phyloP scores from a whole-genome alignment of 2,329 filamentous ascomycete species.

The Neofusicoccum umdonicola region DNA sequence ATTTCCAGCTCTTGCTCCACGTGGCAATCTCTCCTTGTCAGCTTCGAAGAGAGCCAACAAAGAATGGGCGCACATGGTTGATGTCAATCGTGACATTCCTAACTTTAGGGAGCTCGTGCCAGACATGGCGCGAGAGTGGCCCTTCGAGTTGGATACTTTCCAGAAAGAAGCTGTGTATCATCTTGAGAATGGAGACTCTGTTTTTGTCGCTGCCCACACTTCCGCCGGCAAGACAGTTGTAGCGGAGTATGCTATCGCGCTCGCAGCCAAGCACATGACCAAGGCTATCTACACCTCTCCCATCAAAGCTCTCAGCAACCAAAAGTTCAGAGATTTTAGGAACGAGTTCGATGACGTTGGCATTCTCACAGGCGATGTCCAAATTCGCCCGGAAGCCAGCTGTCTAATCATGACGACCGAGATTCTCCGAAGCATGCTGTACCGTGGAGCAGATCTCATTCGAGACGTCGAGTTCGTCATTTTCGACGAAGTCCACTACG shows the following conservation, averaged over 20 bases:
- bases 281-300: conserved; percentile 99
- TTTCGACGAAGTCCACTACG: conserved; percentile 98
- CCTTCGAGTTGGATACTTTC: conserved; percentile 95
- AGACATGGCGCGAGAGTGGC: conserved; percentile 94
- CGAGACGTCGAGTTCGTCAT: conserved; percentile 98
- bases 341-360: conserved; percentile 91
- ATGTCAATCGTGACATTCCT: conserved; percentile 87
- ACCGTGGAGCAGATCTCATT: conserved; percentile 91
- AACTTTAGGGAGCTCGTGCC: conserved; percentile 93
- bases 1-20: conserved; percentile 86
- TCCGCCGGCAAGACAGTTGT: conserved; percentile 98
- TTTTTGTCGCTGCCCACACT: conserved; percentile 96
- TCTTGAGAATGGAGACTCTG: conserved; percentile 91
- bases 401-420: conserved; percentile 99
- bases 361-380: conserved; percentile 94
- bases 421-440: conserved; percentile 96
- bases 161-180: conserved; percentile 99
- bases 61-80: conserved; percentile 98
- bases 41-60: conserved; percentile 70
- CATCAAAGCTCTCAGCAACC: conserved; percentile 97
- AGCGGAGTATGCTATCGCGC: conserved; percentile 93
- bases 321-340: conserved; percentile 96
- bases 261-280: conserved; percentile 98
- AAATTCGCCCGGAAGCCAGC: conserved; percentile 95
- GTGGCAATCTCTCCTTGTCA: conserved; percentile 69